Evolutionary conservation across 176 grass and related monocot species (phyloP), one percentile per base, ranked within the genome.

Genomic region (Hordeum marinum): DNA sequence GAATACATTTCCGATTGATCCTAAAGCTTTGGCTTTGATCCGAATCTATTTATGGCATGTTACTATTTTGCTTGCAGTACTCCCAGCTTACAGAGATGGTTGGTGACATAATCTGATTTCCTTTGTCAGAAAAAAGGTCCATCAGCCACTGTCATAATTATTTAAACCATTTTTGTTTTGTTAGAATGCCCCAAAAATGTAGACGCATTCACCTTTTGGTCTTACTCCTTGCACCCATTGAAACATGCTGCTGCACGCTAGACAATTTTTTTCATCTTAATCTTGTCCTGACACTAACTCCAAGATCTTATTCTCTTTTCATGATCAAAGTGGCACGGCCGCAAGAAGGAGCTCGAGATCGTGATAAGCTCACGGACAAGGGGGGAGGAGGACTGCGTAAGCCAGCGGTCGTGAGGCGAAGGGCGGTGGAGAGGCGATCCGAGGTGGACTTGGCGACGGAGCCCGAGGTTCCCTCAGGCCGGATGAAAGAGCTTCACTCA

Each of bases 331-430:
- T 86, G 88, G 88, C 88, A 90, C 2, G 34, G 59, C 29, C 84
- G 79, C 2, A 90, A 90, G 45, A 90, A 86, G 68, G 84, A 86
- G 50, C 88, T 86, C 0, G 66, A 86, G 71, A 86, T 75, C 48
- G 35, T 74, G 66, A 83, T 86, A 86, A 83, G 73, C 43, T 74
- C 35, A 43, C 42, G 80, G 15, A 15, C 34, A 65, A 83, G 79
- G 20, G 78, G 78, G 36, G 35, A 17, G 34, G 35, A 64, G 70
- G 39, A 12, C 24, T 36, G 43, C 34, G 21, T 34, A 83, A 77
- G 2, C 24, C 11, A 26, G 12, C 14, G 25, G 23, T 5, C 4
- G 27, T 18, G 0, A 65, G 34, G 20, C 18, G 67, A 82, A 63
- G 57, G 25, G 4, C 64, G 2, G 72, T 67, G 42, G 72, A 82